Evolutionary conservation across 345 rosid genomes (phyloP), one percentile per base, ranked within the genome.

Genomic region (Hypericum perforatum): DNA sequence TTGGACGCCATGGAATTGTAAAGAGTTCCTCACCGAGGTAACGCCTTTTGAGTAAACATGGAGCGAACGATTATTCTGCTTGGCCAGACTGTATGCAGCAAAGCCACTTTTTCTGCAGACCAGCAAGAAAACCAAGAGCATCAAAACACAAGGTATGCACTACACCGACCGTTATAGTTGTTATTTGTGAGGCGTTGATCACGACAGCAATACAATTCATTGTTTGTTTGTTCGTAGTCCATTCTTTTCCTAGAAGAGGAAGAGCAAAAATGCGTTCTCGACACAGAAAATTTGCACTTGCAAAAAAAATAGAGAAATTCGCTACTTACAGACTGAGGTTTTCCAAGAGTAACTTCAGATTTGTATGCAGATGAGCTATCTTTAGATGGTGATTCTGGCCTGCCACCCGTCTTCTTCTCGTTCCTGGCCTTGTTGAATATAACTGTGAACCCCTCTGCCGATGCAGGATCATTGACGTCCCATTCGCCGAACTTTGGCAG

Each of bases 271-370:
- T 8, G 39, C 29, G n/a, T 37, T 39, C 41, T 22, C 14, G 2
- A 6, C 37, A 46, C 5, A 37, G 9, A 43, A 32, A 13, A 39
- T 39, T 14, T 36, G 32, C 45, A 6, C 9, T n/a, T 7, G 14
- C 41, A 22, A 44, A 65, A 52, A 65, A 37, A 40, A 29, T 8
- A 16, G 15, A 38, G 14, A 32, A 59, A 54, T 12, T n/a, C n/a
- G n/a, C n/a, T 38, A 70, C 90, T 80, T 72, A 83, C 91, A 59
- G 86, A 40, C 37, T 65, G 82, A 44, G 90, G 82, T 68, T 78
- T 80, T 54, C 70, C 86, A 63, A 74, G 76, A 56, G 53, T 64
- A 49, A 61, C 49, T 9, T 64, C 67, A 7, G 62, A 53, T 75
- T 74, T 77, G 60, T 29, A 57, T 10, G 56, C 61, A 22, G 32